A percentile compares a stretch with the other conserved stretches of the same genome.
phyloP scores from a whole-genome alignment of 106 monocot genomes.

The Platanthera zijinensis region DNA sequence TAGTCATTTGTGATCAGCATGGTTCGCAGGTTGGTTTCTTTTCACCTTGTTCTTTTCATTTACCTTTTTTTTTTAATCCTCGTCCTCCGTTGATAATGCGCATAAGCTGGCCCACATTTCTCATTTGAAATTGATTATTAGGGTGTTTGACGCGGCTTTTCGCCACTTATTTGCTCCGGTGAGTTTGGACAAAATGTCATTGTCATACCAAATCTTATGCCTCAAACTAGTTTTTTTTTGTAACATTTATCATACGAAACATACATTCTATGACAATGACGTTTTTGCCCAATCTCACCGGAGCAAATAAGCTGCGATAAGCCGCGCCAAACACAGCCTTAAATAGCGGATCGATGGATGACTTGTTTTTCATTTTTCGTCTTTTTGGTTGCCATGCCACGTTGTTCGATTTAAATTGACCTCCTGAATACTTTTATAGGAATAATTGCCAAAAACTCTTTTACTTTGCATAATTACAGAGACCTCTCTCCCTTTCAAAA shows the following conservation, averaged over 20 bases:
- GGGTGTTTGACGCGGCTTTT: neutral
- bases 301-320: too few relatives aligned
- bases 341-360: too few relatives aligned
- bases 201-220: neutral
- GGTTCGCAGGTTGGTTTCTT: constrained; percentile 78
- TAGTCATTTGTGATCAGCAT: constrained; percentile 95
- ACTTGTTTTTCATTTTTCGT: neutral
- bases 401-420: too few relatives aligned
- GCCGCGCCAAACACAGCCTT: too few relatives aligned
- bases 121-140: neutral
- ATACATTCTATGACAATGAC: too few relatives aligned
- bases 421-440: too few relatives aligned
- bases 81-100: neutral
- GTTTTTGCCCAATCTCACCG: too few relatives aligned
- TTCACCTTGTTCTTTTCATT: neutral
- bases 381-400: neutral
- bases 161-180: too few relatives aligned
- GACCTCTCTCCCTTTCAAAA: too few relatives aligned
- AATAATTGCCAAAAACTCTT: too few relatives aligned
- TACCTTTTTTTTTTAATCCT: neutral
- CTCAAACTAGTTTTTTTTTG: neutral
- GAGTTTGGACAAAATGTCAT: too few relatives aligned
- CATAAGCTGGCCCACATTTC: neutral
- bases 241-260: neutral
- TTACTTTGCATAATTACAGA: too few relatives aligned